Evolutionary conservation across 2,329 filamentous ascomycete genomes (phyloP), one percentile per base, ranked within the genome.

Genomic region (Aspergillus sp.): DNA sequence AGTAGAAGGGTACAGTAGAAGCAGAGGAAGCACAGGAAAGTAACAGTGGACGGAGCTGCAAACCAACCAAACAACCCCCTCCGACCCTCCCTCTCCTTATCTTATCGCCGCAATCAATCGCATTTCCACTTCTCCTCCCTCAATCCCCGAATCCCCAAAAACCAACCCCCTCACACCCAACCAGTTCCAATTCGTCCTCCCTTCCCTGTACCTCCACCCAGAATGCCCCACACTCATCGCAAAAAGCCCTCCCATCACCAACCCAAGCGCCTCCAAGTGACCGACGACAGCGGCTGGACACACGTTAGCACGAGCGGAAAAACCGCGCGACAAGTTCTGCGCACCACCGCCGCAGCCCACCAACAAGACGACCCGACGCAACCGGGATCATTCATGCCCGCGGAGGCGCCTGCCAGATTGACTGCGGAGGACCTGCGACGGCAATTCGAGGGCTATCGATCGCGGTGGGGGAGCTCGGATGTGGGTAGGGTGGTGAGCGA

Each of bases 251-350:
- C 18, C 51, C 47, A 36, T 24, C 56, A 57, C 59, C 22, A 58
- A 29, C 61, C 69, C 50, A 78, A 77, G 63, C 74, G 74, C 42
- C 65, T 73, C 49, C 62, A 76, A 68, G 62, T 78, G 55, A 74
- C 72, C 54, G 76, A 76, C 64, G 58, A 69, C 22, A 68, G 76
- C 52, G 77, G 78, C 68, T 80, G 78, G 78, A 79, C 78, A 24
- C 77, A 79, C 63, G 70, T 80, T 60, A 73, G 74, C 20, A 76
- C 67, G 36, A 66, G 57, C 58, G 62, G 58, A 55, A 70, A 69
- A 50, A 54, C 45, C 53, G 70, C 68, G 47, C 67, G 69, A 52
- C 71, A 71, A 36, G 64, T 64, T 39, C 50, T 66, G 31, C 67
- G 64, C 58, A 59, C 50, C 47, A 47, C 47, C 39, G 49, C 47